A percentile compares a stretch with the other conserved stretches of the same genome.
Conservation (phyloP, 345 rosid genomes). For the Citrus trifoliata region DNA sequence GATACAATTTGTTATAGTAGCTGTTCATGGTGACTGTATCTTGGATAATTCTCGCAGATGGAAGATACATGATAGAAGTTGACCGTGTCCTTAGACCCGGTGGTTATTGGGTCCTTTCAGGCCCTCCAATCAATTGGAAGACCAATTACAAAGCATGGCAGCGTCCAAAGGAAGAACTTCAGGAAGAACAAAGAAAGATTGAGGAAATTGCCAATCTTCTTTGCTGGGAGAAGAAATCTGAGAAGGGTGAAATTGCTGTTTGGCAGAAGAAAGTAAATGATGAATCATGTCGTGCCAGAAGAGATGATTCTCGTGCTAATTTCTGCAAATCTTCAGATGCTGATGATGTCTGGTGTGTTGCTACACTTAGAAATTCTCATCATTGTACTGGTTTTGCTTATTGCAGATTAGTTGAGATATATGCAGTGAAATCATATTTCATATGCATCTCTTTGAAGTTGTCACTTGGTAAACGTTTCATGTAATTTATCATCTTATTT, state of each 20-base stretch:
- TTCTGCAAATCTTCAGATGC: slow-evolving; percentile 71
- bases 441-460: neutral
- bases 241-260: slow-evolving; percentile 88
- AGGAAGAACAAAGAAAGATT: slow-evolving; percentile 82
- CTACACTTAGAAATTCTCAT: slow-evolving; percentile 5
- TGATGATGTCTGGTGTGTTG: slow-evolving; percentile 87
- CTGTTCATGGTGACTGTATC: slow-evolving; percentile 1
- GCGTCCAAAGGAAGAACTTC: slow-evolving; percentile 89
- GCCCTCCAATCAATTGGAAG: slow-evolving; percentile 98
- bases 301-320: slow-evolving; percentile 60
- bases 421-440: neutral
- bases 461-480: neutral
- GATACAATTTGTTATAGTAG: neutral
- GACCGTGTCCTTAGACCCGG: slow-evolving; percentile 98
- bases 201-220: slow-evolving; percentile 85
- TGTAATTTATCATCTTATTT: slow-evolving; percentile 8
- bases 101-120: slow-evolving; percentile 96
- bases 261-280: slow-evolving; percentile 85
- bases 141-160: slow-evolving; percentile 86
- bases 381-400: neutral
- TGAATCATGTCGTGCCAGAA: slow-evolving; percentile 51
- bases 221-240: slow-evolving; percentile 95
- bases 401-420: neutral
- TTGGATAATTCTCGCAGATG: slow-evolving; percentile 50
- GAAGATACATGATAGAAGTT: slow-evolving; percentile 89